Evolutionary conservation across 192 early-diverging fungal species (phyloP).

Genomic region (Phycomyces blakesleeanus): DNA sequence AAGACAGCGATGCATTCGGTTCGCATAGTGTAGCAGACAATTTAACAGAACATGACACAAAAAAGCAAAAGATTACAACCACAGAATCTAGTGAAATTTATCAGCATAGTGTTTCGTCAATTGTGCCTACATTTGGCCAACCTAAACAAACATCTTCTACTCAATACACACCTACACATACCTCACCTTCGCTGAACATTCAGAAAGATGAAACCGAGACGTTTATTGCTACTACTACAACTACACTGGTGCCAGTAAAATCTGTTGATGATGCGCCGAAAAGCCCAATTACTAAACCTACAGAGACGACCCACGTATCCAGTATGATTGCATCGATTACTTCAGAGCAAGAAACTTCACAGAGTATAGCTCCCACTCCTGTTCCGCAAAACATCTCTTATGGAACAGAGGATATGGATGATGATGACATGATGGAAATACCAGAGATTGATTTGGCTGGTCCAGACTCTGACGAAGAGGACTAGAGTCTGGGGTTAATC

Average conservation of each 20-base stretch:
- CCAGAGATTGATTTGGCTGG: constrained; percentile 33
- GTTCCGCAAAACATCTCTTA: neutral
- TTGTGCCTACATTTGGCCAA: too few species aligned
- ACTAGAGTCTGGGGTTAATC: neutral
- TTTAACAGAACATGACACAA: too few species aligned
- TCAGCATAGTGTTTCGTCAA: too few species aligned
- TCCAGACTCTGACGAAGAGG: constrained; percentile 31
- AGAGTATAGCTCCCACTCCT: too few species aligned
- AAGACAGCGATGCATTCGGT: too few species aligned
- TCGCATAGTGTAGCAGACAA: too few species aligned
- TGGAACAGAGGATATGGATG: constrained; percentile 4
- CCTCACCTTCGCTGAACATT: too few species aligned
- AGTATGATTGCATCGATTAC: neutral
- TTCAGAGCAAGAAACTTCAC: neutral
- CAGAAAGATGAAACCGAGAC: too few species aligned
- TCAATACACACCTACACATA: too few species aligned
- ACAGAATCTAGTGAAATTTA: too few species aligned
- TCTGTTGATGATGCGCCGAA: neutral
- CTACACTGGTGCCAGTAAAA: neutral
- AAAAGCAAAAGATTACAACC: too few species aligned
- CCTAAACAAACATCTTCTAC: too few species aligned
- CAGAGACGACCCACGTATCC: neutral
- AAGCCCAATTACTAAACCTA: neutral
- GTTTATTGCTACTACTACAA: neutral
- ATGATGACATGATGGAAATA: constrained; percentile 23